Evolutionary conservation across 2,329 filamentous ascomycete genomes (phyloP), one percentile per base, ranked within the genome.

Genomic region (Ceratocystis variospora): DNA sequence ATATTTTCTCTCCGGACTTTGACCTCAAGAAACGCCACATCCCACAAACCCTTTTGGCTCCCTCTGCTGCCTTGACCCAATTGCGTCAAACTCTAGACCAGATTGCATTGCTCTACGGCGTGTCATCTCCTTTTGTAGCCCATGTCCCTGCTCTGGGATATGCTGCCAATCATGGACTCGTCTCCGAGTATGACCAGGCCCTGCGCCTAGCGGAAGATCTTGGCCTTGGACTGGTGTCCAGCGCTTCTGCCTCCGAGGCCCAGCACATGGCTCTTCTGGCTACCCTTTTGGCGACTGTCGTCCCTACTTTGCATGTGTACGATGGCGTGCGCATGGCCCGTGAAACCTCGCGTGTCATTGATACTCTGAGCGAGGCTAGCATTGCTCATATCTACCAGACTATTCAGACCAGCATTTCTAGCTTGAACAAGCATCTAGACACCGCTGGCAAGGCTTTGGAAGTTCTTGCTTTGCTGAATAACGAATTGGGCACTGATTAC

Each of bases 1-100:
- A 99, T 78, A 89, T 97, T 75, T 99, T 97, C 81, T 96, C 92
- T 68, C 90, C 90, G 73, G 94, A 99, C 77, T 96, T 96, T 73
- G 92, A 97, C 75, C 77, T 96, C 72, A 85, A 83, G 79, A 96
- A 94, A 81, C 86, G 92, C 71, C 86, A 94, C 74, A 86, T 96
- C 67, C 93, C 94, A 2, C 94, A 99, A 81, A 87, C 90, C 17
- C 86, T 99, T 69, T 78, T 99, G 69, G 93, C 91, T 8, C 90
- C 91, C 2, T 92, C 91, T 0, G 86, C 89, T 59, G 93, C 87
- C 70, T 79, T 99, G 70, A 84, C 85, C 68, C 87, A 88, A 73
- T 82, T 99, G 73, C 88, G 91, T 53, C 79, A 86, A n/a, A 83
- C 89, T 33, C 81, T 99, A 62, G 93, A 97, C 75, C 92, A 97